Conservation (phyloP, 1,139 yeast genomes). For the Geotrichum citri-aurantii region DNA sequence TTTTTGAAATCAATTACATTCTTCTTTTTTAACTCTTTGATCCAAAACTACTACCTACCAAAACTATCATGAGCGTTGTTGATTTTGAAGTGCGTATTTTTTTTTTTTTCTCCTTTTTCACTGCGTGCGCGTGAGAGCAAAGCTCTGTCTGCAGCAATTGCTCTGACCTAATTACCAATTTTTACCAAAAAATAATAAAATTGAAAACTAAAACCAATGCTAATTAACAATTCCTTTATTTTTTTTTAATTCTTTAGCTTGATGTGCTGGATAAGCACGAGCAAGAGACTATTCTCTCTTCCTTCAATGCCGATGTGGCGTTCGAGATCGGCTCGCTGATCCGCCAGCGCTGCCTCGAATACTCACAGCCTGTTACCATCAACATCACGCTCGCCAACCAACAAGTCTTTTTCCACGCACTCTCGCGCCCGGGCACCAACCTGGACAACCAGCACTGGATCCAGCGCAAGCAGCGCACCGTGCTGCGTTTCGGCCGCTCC, state of each 20-base stretch:
- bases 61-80: background rate
- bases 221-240: background rate
- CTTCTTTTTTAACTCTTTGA: background rate
- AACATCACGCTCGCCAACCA: slow-evolving; percentile 48
- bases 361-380: slow-evolving; percentile 42
- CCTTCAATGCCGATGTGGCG: slow-evolving; percentile 35
- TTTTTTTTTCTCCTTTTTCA: no score
- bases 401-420: slow-evolving; percentile 49
- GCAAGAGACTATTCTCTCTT: slow-evolving; percentile 28
- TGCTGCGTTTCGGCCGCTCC: slow-evolving; percentile 48
- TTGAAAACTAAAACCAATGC: background rate
- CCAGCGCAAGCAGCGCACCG: slow-evolving; percentile 48
- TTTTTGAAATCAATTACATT: background rate
- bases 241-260: slow-evolving; percentile 19
- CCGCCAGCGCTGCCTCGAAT: slow-evolving; percentile 27
- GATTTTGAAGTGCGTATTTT: slow-evolving; percentile 15
- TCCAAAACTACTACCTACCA: background rate
- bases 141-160: no score
- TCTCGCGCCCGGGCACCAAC: slow-evolving; percentile 42
- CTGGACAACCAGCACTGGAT: slow-evolving; percentile 59
- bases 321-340: slow-evolving; percentile 33
- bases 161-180: background rate
- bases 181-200: no score
- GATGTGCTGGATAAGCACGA: slow-evolving; percentile 29
- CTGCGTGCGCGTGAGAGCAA: no score